phyloP scores from a whole-genome alignment of 345 rosid genomes.

The Populus tremula region DNA sequence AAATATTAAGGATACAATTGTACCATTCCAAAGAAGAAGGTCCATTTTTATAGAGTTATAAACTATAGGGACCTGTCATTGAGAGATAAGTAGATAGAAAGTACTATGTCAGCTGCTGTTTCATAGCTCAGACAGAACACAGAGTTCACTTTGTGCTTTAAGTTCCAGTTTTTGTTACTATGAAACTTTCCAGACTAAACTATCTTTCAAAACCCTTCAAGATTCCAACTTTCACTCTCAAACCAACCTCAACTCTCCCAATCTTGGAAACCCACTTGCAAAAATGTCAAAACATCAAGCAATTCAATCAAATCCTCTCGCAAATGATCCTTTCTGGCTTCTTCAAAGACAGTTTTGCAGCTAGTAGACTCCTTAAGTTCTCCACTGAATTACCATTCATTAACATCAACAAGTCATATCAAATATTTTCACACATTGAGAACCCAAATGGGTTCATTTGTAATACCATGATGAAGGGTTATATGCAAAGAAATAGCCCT shows the following conservation, averaged over 20 bases:
- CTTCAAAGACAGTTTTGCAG: conserved; percentile 44
- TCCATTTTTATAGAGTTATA: too few species aligned
- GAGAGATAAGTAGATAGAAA: too few species aligned
- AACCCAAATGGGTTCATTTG: conserved; percentile 48
- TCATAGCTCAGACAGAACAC: too few species aligned
- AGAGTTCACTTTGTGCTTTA: too few species aligned
- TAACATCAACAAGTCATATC: conserved; percentile 28
- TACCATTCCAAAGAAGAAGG: too few species aligned
- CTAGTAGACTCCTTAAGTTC: conserved; percentile 45
- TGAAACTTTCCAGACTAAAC: conserved; percentile 13
- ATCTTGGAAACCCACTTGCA: conserved; percentile 36
- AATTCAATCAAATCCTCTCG: conserved; percentile 51
- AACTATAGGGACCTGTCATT: too few species aligned
- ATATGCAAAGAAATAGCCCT: conserved; percentile 30
- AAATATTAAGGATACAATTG: too few species aligned
- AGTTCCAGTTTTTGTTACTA: not conserved
- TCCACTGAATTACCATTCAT: conserved; percentile 39
- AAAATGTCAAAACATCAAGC: conserved; percentile 36
- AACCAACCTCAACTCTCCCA: conserved; percentile 35
- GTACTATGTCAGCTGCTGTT: too few species aligned
- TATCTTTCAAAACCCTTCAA: conserved; percentile 8
- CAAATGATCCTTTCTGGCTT: conserved; percentile 49
- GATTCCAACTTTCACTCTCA: conserved; percentile 5
- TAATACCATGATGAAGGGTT: conserved; percentile 53
- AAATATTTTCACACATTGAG: conserved; percentile 35